A percentile compares a stretch with the other conserved stretches of the same genome.
Evolutionary conservation across 140 eudicot genomes (phyloP).

Genomic region (Erigeron philadelphicus): DNA sequence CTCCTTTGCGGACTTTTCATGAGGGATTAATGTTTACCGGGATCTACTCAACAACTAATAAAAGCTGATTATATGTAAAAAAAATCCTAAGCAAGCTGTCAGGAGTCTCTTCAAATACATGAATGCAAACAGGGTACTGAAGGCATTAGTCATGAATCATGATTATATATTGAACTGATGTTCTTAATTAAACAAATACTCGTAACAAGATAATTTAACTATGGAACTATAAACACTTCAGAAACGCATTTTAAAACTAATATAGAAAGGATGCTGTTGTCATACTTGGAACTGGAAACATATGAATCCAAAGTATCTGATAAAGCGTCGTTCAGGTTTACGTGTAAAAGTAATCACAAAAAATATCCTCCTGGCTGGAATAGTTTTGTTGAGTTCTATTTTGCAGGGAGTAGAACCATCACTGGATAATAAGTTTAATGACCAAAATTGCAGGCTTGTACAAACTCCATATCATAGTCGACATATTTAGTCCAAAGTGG

Average conservation of each 20-base stretch:
- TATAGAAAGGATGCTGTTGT: slow-evolving; percentile 16
- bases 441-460: slow-evolving; percentile 87
- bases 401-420: slow-evolving; percentile 24
- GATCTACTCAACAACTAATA: background rate
- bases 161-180: slow-evolving; percentile 22
- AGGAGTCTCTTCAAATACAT: background rate
- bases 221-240: slow-evolving; percentile 34
- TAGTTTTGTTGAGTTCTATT: slow-evolving; percentile 26
- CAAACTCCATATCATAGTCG: slow-evolving; percentile 76
- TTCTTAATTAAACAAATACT: slow-evolving; percentile 7
- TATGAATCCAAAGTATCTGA: slow-evolving; percentile 21
- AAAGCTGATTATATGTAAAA: background rate
- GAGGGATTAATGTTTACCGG: background rate
- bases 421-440: slow-evolving; percentile 30
- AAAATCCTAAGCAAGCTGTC: background rate
- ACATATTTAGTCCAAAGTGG: slow-evolving; percentile 91
- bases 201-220: slow-evolving; percentile 28
- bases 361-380: slow-evolving; percentile 29
- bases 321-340: slow-evolving; percentile 20
- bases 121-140: background rate
- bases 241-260: slow-evolving; percentile 28
- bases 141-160: slow-evolving; percentile 5
- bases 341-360: slow-evolving; percentile 39
- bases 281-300: slow-evolving; percentile 32
- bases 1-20: background rate